A percentile compares a stretch with the other conserved stretches of the same genome.
phyloP scores from a whole-genome alignment of 2,329 filamentous ascomycete species.

The Penicillium sp. region DNA sequence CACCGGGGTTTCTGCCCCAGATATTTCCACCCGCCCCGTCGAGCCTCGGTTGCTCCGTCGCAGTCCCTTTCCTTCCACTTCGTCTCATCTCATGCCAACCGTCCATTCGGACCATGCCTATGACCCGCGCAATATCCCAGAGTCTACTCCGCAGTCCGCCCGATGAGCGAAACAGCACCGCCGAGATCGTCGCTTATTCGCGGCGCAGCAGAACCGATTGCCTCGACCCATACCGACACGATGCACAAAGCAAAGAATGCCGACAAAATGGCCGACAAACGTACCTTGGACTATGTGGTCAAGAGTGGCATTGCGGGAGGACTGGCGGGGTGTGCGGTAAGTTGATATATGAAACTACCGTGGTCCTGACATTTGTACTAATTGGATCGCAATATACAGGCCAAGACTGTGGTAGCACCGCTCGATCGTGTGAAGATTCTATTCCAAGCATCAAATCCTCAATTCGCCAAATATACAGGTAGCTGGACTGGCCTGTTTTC shows the following conservation, averaged over 20 bases:
- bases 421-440: slow-evolving; percentile 98
- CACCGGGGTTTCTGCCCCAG: slow-evolving; percentile 19
- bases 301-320: slow-evolving; percentile 84
- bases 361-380: not conserved
- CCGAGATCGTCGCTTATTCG: slow-evolving; percentile 21
- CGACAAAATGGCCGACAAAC: slow-evolving; percentile 54
- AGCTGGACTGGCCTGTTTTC: slow-evolving; percentile 80
- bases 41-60: slow-evolving; percentile 20
- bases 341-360: slow-evolving; percentile 29
- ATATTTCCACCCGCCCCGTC: slow-evolving; percentile 13
- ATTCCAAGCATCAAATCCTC: slow-evolving; percentile 91
- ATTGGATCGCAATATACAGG: slow-evolving; percentile 52
- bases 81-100: slow-evolving; percentile 27
- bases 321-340: slow-evolving; percentile 83
- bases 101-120: slow-evolving; percentile 31
- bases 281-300: slow-evolving; percentile 77
- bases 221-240: slow-evolving; percentile 13
- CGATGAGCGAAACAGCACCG: slow-evolving; percentile 35
- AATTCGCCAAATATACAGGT: slow-evolving; percentile 88
- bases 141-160: slow-evolving; percentile 19
- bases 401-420: slow-evolving; percentile 90
- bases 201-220: slow-evolving; percentile 16
- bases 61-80: slow-evolving; percentile 8
- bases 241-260: slow-evolving; percentile 14
- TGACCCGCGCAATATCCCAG: slow-evolving; percentile 13